A percentile compares a stretch with the other conserved stretches of the same genome.
These are phyloP conservation scores for Komagataella populi DNA, from an alignment of 805 yeast genomes.

Conservation along the genomic window DNA sequence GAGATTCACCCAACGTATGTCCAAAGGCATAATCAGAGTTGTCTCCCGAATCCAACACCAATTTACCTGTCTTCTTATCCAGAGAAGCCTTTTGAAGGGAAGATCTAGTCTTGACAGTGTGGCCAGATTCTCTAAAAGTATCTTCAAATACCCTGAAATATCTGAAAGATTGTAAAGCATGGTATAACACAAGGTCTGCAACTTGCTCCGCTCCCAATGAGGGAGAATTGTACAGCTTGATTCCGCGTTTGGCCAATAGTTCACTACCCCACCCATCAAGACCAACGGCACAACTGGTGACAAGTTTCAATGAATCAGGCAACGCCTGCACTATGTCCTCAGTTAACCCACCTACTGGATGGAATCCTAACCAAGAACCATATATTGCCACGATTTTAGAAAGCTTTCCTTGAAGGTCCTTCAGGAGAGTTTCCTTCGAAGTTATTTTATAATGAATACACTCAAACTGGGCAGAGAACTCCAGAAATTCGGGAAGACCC, in stretches of 20 bases:
- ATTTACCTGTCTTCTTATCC: constrained; percentile 19
- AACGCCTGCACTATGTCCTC: constrained; percentile 24
- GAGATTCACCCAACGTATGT: constrained; percentile 30
- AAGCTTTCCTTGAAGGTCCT: constrained; percentile 23
- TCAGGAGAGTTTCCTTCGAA: constrained; percentile 22
- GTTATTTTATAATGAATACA: constrained; percentile 25
- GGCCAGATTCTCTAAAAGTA: constrained; percentile 21
- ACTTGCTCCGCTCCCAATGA: constrained; percentile 51
- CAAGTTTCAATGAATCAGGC: constrained; percentile 29
- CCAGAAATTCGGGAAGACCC: constrained; percentile 28
- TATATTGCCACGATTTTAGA: constrained; percentile 30
- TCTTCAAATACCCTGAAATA: constrained; percentile 34
- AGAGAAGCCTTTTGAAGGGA: constrained; percentile 19
- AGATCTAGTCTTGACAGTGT: constrained; percentile 33
- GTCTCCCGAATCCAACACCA: constrained; percentile 7
- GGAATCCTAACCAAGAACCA: constrained; percentile 38
- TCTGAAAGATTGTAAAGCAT: constrained; percentile 48
- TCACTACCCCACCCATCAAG: constrained; percentile 23
- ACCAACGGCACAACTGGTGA: constrained; percentile 45
- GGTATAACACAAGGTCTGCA: constrained; percentile 54
- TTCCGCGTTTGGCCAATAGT: constrained; percentile 23
- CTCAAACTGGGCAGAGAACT: constrained; percentile 26
- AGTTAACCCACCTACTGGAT: constrained; percentile 28
- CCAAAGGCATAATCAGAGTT: constrained; percentile 21
- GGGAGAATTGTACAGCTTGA: constrained; percentile 50